Evolutionary conservation across 768 basidiomycete species (phyloP), one percentile per base, ranked within the genome.

Genomic region (Trametes elegans): DNA sequence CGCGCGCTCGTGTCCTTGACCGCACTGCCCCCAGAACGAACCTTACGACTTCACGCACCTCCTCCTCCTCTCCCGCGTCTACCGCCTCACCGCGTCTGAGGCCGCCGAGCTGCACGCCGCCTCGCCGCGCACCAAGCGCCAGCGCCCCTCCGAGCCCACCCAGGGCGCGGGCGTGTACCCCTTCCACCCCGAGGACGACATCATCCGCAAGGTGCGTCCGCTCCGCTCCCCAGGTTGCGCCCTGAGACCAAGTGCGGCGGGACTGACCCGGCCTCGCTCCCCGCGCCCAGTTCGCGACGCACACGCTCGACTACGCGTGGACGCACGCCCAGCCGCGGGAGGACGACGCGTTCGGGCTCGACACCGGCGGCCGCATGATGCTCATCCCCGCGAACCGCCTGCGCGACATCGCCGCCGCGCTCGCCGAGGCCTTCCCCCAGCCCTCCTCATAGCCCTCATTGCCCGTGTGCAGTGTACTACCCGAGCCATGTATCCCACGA

Each of bases 111-210:
- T 76, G 56, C 72, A 77, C 19, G 67, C 69, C 23, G 58, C 65
- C 11, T 59, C 63, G 1, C 77, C 53, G 62, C 71, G 28, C 69
- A 78, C 58, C 29, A 76, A 71, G 63, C 75, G 62, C 55, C 71
- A 69, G 34, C 76, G 67, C 57, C 82, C 76, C 64, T 70, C 62
- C 57, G 76, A 76, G 28, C 50, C 58, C 3, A 48, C 52, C 13
- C 38, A 68, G 56, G 55, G 64, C 41, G 52, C 66, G 35, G 82
- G 83, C 49, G 73, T 83, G 5, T 88, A 85, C 64, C 73, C 83
- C 2, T 96, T 90, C 73, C 93, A 97, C 65, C 85, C 88, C 0
- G 95, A 97, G 67, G 94, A 97, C 68, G 85, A 86, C 36, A 75
- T 75, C 36, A 83, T 93, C 47, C 77, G 79, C 52, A 71, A 82